These are phyloP conservation scores for Nakazawaea populi DNA, from an alignment of 805 yeast species.

Conservation along the genomic window DNA sequence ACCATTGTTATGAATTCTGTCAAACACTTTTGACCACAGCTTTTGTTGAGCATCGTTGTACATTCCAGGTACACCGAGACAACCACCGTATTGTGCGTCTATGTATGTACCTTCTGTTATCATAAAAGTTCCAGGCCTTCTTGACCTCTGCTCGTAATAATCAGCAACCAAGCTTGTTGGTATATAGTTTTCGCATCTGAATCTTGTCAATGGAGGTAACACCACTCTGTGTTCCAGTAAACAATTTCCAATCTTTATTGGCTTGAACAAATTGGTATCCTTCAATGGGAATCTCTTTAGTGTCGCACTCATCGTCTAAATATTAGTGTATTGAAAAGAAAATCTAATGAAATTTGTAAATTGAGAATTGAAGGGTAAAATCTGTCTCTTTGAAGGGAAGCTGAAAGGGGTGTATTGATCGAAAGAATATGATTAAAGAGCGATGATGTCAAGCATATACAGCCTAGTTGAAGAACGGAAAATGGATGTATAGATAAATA, in stretches of 20 bases:
- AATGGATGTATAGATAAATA: too few relatives aligned
- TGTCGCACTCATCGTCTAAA: slow-evolving; percentile 6
- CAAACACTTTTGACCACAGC: slow-evolving; percentile 44
- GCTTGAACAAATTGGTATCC: slow-evolving; percentile 31
- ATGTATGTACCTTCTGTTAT: slow-evolving; percentile 56
- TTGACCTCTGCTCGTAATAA: slow-evolving; percentile 53
- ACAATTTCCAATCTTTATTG: slow-evolving; percentile 27
- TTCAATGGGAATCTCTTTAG: slow-evolving; percentile 18
- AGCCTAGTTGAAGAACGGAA: too few relatives aligned
- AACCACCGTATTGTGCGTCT: slow-evolving; percentile 36
- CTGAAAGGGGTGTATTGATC: too few relatives aligned
- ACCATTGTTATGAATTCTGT: slow-evolving; percentile 44
- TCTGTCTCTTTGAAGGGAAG: too few relatives aligned
- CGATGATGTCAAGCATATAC: too few relatives aligned
- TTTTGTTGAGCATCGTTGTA: slow-evolving; percentile 38
- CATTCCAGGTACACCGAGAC: slow-evolving; percentile 43
- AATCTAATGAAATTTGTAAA: too few relatives aligned
- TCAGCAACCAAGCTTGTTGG: slow-evolving; percentile 43
- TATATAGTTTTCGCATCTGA: slow-evolving; percentile 25
- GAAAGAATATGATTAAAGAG: too few relatives aligned
- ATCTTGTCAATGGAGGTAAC: slow-evolving; percentile 13
- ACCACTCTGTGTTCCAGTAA: slow-evolving; percentile 21
- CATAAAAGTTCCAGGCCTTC: slow-evolving; percentile 49
- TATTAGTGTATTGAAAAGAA: too few relatives aligned
- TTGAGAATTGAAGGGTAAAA: too few relatives aligned